Base-by-base conservation (phyloP, 2,329 filamentous ascomycete species). In the Alternaria hordeiaustralica region DNA sequence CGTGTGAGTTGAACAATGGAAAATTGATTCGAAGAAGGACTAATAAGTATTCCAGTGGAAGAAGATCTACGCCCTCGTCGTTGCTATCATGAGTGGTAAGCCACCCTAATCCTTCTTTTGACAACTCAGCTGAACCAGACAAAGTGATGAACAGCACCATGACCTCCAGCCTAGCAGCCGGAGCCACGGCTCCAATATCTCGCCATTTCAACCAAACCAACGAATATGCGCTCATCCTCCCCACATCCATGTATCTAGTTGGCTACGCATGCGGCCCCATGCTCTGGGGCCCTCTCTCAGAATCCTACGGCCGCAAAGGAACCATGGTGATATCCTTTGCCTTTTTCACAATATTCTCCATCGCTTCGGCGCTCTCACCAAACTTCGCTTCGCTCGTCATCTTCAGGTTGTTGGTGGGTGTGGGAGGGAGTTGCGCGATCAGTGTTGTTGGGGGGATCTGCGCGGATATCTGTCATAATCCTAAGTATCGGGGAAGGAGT, bases 391-490 rank as follows among this genome's bases (percentile, higher is more conserved):
- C 79, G 0, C 68, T 85, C 9, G 78, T 84, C 6, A 67, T 84
- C 2, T 83, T 85, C 63, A 73, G 83, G 11, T 69, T 83, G 11
- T 64, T 85, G 1, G 78, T 78, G 1, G 84, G 83, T 1, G 74
- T 84, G 4, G 80, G 79, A 13, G 82, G 82, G 1, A 82, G 79
- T 25, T 82, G 81, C 60, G 82, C 83, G 0, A 88, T 92, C 51
- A 85, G 87, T 23, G 85, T 92, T 8, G 87, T 89, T 0, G 71
- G 87, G 77, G 79, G 86, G 0, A 86, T 91, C 10, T 85, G 90
- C 66, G 89, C 90, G 13, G 90, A 92, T 77, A 83, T 91, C 6
- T 92, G 88, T 71, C 83, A 83, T 55, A 83, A 88, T 55, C 83
- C 87, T 1, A 78, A 84, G 18, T 64, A 61, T 25, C 66, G 74